Base-by-base conservation (phyloP, 192 early-diverging fungal species). In the Backusella morwellensis region DNA sequence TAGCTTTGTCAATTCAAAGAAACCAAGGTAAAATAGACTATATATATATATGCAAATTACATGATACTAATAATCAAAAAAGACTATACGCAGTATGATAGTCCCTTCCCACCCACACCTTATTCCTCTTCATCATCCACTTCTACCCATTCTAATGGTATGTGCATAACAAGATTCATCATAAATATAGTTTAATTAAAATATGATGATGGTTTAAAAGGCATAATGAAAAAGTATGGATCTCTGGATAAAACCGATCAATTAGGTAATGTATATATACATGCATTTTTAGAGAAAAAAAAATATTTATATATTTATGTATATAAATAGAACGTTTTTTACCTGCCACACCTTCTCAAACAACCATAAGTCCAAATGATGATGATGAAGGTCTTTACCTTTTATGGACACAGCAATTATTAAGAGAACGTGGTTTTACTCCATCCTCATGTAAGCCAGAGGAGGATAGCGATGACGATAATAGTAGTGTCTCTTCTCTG, bases 351-450 rank as follows among this genome's bases (percentile, higher is more conserved):
- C 67, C 68, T 70, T 35, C 68, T 26, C 35, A 38, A 44, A 59
- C 76, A 1, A 44, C 52, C 5, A 29, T 72, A 17, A 63, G 69
- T 70, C 54, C 34, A 41, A 42, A 77, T 54, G 66, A 68, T 54
- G 67, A 75, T 35, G 73, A 79, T 38, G 78, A 79, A 59, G 69
- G 73, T 36, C 36, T 75, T 14, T 79, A 79, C 41, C 73, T 79
- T 41, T 52, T 75, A 40, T 79, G 68, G 68, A 79, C 73, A 17
- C 78, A 79, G 8, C 66, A 74, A 40, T 38, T 74, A 14, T 26
- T 79, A 15, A 40, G 66, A 34, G 73, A 79, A 35, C 72, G 54
- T 63, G 78, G 78, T 9, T 79, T 59, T 35, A n/a, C 32, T 34
- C 78, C 78, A 21, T 17, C 67, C 1, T 63, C 78, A 26, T 75